Percentiles rank a stretch among this genome's conserved stretches.
These are phyloP conservation scores for Quercus gilva DNA, from an alignment of 306 rosid species.

Conservation along the genomic window DNA sequence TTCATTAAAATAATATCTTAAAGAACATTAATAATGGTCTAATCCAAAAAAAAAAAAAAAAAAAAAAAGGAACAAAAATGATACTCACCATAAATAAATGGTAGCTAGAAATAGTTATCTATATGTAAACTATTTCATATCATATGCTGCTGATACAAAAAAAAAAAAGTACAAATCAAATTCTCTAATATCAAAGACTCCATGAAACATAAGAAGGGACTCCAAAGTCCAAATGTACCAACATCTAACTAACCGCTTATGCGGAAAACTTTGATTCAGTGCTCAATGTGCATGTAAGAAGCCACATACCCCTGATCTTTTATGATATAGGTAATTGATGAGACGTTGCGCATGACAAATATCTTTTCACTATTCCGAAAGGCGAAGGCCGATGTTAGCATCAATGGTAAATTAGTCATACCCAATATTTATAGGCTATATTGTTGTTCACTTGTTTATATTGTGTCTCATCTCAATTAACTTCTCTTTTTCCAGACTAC, in stretches of 20 bases:
- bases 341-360: slow-evolving; percentile 21
- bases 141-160: too few relatives aligned
- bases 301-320: not conserved
- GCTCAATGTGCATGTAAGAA: not conserved
- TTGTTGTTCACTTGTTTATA: too few relatives aligned
- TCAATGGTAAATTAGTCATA: slow-evolving; percentile 19
- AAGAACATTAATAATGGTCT: too few relatives aligned
- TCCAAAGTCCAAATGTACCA: not conserved
- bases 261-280: not conserved
- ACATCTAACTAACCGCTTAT: not conserved
- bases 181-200: not conserved
- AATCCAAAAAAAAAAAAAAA: not conserved
- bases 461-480: not conserved
- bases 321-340: slow-evolving; percentile 27
- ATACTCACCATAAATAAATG: not conserved
- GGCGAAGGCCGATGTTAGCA: slow-evolving; percentile 30
- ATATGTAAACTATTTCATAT: too few relatives aligned
- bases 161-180: not conserved
- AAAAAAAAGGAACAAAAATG: not conserved
- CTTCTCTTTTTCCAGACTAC: slow-evolving; percentile 11
- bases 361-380: slow-evolving; percentile 18
- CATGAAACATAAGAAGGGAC: not conserved
- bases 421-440: too few relatives aligned
- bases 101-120: too few relatives aligned
- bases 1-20: too few relatives aligned